These are phyloP conservation scores for Halophytophthora polymorphica DNA, from an alignment of 352 stramenopile genomes.

Conservation along the genomic window DNA sequence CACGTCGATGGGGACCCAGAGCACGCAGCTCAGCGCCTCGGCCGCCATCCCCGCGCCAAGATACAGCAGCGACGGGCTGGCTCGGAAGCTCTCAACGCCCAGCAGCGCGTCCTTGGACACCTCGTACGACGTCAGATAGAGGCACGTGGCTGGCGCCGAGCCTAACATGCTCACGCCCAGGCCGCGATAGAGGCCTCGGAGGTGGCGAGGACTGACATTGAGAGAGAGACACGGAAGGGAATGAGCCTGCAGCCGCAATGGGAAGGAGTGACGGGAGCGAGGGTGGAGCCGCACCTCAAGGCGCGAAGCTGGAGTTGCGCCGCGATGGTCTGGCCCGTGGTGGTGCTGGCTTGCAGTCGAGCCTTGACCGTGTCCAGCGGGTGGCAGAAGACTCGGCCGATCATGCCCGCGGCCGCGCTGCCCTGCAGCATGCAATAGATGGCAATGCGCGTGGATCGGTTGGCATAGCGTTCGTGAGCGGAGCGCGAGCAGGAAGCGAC, in stretches of 20 bases:
- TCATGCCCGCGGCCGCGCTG: conserved; percentile 81
- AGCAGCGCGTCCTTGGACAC: conserved; percentile 66
- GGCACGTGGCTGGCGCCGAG: conserved; percentile 92
- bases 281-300: conserved; percentile 30
- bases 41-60: conserved; percentile 70
- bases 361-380: conserved; percentile 92
- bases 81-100: conserved; percentile 34
- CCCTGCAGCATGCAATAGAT: conserved; percentile 27
- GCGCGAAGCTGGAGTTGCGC: conserved; percentile 41
- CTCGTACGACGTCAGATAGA: conserved; percentile 98
- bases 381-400: conserved; percentile 87
- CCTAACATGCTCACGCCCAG: conserved; percentile 94
- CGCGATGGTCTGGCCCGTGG: conserved; percentile 31
- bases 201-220: conserved; percentile 41
- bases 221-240: background rate
- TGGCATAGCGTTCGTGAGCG: conserved; percentile 11
- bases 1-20: conserved; percentile 99
- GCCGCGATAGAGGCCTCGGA: conserved; percentile 92
- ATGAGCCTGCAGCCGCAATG: too few relatives aligned
- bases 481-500: background rate
- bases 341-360: conserved; percentile 62
- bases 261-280: too few relatives aligned
- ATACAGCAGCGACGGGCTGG: conserved; percentile 60
- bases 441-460: background rate
- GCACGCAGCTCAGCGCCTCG: conserved; percentile 88